phyloP scores from a whole-genome alignment of 371 early-diverging fungal species.

The Nosema muscidifuracis region DNA sequence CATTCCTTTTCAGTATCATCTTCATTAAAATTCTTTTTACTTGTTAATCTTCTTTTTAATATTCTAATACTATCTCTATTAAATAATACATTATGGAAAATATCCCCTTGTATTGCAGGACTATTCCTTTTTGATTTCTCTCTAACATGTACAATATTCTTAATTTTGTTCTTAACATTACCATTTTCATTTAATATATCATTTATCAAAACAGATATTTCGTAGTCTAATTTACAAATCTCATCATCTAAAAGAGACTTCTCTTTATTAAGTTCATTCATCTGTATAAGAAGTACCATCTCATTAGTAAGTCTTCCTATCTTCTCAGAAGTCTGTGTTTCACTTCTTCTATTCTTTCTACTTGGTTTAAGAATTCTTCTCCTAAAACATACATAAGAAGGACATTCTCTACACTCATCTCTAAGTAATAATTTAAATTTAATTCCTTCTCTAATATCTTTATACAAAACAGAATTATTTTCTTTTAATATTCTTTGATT shows the following conservation, averaged over 20 bases:
- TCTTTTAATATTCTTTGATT: not conserved
- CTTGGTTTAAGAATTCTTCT: conserved; percentile 46
- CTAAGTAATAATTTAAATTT: conserved; percentile 26
- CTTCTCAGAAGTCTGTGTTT: conserved; percentile 39
- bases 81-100: conserved; percentile 1
- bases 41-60: not conserved
- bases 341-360: conserved; percentile 53
- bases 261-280: conserved; percentile 18
- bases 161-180: not conserved
- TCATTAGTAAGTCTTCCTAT: conserved; percentile 37
- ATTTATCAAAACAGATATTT: not conserved
- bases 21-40: not conserved
- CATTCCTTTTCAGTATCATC: not conserved
- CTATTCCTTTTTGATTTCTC: not conserved
- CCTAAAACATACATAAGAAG: conserved; percentile 56
- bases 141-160: not conserved
- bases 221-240: not conserved
- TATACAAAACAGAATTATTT: not conserved
- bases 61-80: conserved; percentile 1
- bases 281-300: conserved; percentile 17
- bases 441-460: conserved; percentile 16
- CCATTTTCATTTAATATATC: not conserved
- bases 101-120: not conserved
- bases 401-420: conserved; percentile 26
- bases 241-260: conserved; percentile 15